Base-by-base conservation (phyloP, 2,329 filamentous ascomycete species). In the Ophiostoma populinum region DNA sequence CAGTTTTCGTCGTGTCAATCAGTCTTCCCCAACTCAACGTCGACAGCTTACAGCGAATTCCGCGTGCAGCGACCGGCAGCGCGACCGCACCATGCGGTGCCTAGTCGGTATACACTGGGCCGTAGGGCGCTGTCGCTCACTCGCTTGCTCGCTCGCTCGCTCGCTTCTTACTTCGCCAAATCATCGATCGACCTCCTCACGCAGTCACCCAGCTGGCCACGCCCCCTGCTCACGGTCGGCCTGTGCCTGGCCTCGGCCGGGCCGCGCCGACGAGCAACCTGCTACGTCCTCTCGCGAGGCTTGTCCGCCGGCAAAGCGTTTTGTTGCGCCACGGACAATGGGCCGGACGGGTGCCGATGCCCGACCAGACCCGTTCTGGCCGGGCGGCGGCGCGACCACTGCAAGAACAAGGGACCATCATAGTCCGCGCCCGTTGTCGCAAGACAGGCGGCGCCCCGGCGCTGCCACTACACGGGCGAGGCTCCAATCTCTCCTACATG, bases 371-470 rank as follows among this genome's bases (percentile, higher is more conserved):
- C n/a, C n/a, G n/a, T n/a, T n/a, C n/a, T n/a, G n/a, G n/a, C n/a
- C n/a, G n/a, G n/a, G n/a, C n/a, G n/a, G n/a, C 1, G 11, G 30
- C 15, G 11, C 21, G 5, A 4, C 17, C 13, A 25, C 22, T 24
- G 31, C 31, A 24, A 33, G 16, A 33, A 24, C 31, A 33, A 25
- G 25, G 30, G 31, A 33, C 31, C 31, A 33, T 33, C 31, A 33
- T 33, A 33, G 31, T 33, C 31, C 31, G n/a, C 22, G 31, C 31
- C 31, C 31, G 31, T 22, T 16, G 31, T 33, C 21, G 21, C 21
- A 24, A 32, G 30, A 32, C 30, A 32, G 19, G 7, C 11, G 18
- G 30, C 19, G 9, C 21, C 7, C 13, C 19, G 19, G 20, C 13
- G 15, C 8, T 30, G 27, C 20, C 24, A 13, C 31, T 22, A 33